These are phyloP conservation scores for Mucor indicus DNA, from an alignment of 371 early-diverging fungal genomes.

Conservation along the genomic window DNA sequence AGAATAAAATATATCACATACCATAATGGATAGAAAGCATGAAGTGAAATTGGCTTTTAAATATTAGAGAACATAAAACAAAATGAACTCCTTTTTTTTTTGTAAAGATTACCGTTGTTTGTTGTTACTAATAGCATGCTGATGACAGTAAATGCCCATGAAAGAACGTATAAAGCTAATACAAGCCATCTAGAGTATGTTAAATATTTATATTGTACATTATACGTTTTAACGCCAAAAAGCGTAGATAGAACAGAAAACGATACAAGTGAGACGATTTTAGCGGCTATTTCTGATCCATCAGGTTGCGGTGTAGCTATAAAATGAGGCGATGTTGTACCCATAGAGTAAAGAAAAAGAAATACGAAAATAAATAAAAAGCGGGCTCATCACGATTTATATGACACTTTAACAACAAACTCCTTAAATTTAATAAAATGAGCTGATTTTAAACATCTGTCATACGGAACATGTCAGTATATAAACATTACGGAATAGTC, in stretches of 20 bases:
- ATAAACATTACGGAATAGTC: too few species aligned
- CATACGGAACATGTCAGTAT: too few species aligned
- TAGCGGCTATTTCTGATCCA: slow-evolving; percentile 11
- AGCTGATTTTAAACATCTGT: too few species aligned
- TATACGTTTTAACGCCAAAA: slow-evolving; percentile 19
- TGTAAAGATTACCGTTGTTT: slow-evolving; percentile 12
- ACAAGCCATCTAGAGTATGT: slow-evolving; percentile 22
- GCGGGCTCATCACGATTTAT: too few species aligned
- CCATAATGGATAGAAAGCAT: slow-evolving; percentile 20
- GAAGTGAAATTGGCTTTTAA: slow-evolving; percentile 13
- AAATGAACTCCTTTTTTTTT: background rate
- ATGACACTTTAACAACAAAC: too few species aligned
- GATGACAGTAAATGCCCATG: slow-evolving; percentile 19
- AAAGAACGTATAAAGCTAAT: slow-evolving; percentile 11
- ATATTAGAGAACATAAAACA: background rate
- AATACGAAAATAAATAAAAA: too few species aligned
- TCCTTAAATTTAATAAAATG: too few species aligned
- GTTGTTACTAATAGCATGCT: slow-evolving; percentile 16
- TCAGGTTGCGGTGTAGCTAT: slow-evolving; percentile 16
- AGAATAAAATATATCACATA: slow-evolving; percentile 24
- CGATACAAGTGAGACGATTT: slow-evolving; percentile 15
- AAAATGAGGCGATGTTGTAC: slow-evolving; percentile 3
- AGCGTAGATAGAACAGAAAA: slow-evolving; percentile 9
- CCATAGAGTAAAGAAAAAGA: too few species aligned
- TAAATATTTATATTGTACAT: slow-evolving; percentile 19